phyloP scores from a whole-genome alignment of 2,329 filamentous ascomycete genomes.

The Fusarium continuum region DNA sequence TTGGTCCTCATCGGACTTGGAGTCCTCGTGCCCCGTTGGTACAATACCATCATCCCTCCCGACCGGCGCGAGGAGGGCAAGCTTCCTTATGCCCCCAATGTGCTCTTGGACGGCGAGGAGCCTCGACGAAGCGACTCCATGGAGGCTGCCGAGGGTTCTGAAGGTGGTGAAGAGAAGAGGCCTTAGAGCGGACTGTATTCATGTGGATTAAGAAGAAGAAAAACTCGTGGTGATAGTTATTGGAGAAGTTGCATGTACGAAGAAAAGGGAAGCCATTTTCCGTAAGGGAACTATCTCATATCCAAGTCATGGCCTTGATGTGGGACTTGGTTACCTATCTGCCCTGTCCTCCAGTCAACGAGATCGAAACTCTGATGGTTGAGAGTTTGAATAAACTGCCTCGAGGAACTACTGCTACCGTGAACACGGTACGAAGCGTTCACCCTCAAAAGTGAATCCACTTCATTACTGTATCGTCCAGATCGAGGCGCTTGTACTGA shows the following conservation, averaged over 20 bases:
- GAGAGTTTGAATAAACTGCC: too few relatives aligned
- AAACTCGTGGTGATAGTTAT: background rate
- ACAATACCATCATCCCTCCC: conserved; percentile 60
- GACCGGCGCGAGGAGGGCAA: conserved; percentile 57
- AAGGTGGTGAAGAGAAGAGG: conserved; percentile 25
- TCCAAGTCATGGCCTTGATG: background rate
- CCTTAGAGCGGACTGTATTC: background rate
- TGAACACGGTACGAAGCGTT: too few relatives aligned
- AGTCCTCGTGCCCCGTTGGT: conserved; percentile 63
- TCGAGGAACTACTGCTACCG: too few relatives aligned
- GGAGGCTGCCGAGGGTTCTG: conserved; percentile 18
- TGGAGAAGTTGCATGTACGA: background rate
- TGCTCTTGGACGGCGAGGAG: conserved; percentile 28
- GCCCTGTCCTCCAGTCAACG: background rate
- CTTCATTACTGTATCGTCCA: too few relatives aligned
- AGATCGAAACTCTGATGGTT: too few relatives aligned
- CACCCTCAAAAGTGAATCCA: too few relatives aligned
- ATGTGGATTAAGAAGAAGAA: background rate
- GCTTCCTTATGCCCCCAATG: conserved; percentile 40
- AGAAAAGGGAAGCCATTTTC: background rate
- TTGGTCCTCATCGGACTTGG: conserved; percentile 58
- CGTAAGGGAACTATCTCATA: background rate
- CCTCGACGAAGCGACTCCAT: conserved; percentile 24
- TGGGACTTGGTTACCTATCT: background rate
- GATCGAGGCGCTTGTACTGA: too few relatives aligned